phyloP scores from a whole-genome alignment of 768 basidiomycete genomes.

The Tulasnella sp. region DNA sequence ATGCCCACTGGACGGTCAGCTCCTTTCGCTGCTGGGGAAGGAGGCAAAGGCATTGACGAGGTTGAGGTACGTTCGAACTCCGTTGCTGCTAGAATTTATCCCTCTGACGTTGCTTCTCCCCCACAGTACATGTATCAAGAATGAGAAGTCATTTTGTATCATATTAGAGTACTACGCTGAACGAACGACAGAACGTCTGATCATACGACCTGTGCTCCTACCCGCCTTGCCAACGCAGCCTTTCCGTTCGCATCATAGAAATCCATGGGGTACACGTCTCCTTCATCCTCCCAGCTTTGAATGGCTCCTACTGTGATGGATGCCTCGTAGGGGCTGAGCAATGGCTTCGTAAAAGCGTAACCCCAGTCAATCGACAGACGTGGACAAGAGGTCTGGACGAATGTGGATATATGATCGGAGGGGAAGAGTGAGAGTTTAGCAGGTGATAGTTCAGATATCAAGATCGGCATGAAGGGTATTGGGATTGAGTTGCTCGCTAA shows the following conservation, averaged over 20 bases:
- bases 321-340: constrained; percentile 89
- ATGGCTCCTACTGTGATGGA: constrained; percentile 68
- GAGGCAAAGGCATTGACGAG: constrained; percentile 56
- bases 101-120: neutral
- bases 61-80: constrained; percentile 40
- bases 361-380: constrained; percentile 98
- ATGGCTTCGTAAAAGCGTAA: constrained; percentile 81
- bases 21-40: constrained; percentile 68
- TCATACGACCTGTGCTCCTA: constrained; percentile 11
- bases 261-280: constrained; percentile 80
- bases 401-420: constrained; percentile 61
- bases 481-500: constrained; percentile 42
- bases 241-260: constrained; percentile 72
- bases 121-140: constrained; percentile 19
- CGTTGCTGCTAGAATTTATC: neutral
- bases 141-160: neutral
- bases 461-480: constrained; percentile 77
- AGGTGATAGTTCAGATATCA: constrained; percentile 94
- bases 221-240: constrained; percentile 6
- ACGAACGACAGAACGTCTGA: neutral
- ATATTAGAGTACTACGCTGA: neutral
- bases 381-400: constrained; percentile 95
- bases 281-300: constrained; percentile 44
- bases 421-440: constrained; percentile 78
- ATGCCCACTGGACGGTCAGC: constrained; percentile 62